Conservation (phyloP, 176 grass and related monocot species). For the Tillandsia leiboldiana region DNA sequence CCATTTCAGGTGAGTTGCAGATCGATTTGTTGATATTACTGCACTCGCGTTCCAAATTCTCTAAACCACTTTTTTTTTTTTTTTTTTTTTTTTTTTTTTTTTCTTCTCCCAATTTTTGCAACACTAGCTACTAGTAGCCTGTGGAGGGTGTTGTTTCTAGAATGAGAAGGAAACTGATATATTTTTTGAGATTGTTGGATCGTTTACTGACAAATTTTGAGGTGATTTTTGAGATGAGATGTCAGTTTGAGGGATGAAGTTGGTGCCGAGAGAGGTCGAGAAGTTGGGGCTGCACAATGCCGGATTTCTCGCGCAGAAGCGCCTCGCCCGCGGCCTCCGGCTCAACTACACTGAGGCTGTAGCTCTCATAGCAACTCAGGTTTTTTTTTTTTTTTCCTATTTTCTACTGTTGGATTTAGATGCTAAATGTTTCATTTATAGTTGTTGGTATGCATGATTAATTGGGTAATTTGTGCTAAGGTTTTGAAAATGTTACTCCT, state of each 20-base stretch:
- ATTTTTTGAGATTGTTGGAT: background rate
- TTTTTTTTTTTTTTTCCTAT: slow-evolving; percentile 4
- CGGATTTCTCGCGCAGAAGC: slow-evolving; percentile 86
- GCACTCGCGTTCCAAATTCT: no score
- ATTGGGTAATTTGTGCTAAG: background rate
- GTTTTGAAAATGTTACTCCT: background rate
- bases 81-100: no score
- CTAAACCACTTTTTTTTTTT: no score
- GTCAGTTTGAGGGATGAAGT: slow-evolving; percentile 37
- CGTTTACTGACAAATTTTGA: background rate
- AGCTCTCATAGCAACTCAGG: slow-evolving; percentile 81
- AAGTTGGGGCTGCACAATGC: slow-evolving; percentile 83
- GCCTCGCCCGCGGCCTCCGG: slow-evolving; percentile 67
- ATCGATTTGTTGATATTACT: no score
- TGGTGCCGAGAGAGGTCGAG: slow-evolving; percentile 67
- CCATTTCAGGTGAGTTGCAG: no score
- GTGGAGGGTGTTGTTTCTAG: no score
- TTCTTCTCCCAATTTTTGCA: no score
- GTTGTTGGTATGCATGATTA: background rate
- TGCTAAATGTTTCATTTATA: background rate
- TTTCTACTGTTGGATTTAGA: background rate
- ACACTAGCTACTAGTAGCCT: no score
- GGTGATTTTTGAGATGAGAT: background rate
- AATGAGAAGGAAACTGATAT: no score
- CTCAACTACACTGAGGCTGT: slow-evolving; percentile 81